Evolutionary conservation across 768 basidiomycete species (phyloP), one percentile per base, ranked within the genome.

Genomic region (Pleurotus djamor): DNA sequence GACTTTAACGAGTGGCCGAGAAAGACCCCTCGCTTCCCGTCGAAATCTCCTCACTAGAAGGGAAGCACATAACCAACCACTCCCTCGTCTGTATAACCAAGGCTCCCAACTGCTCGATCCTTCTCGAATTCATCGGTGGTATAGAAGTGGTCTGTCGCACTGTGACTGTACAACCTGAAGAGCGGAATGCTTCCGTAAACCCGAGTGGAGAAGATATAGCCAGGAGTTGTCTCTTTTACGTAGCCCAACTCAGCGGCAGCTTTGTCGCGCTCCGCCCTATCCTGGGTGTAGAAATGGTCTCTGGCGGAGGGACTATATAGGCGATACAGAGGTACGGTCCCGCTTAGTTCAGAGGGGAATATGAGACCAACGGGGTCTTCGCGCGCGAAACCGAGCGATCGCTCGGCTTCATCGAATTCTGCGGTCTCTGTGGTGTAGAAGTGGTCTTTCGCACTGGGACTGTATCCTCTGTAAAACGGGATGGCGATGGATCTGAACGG

Each of bases 71-170:
- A 69, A 16, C 60, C 66, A 10, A 60, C 62, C 21, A 66, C 52
- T 5, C 61, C 59, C 55, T 69, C 67, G 37, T 48, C 55, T 12
- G 12, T 50, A 44, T 62, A 69, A 17, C 38, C 13, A 34, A 48
- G 8, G n/a, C 32, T 35, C 32, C 35, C 48, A 12, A 64, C 62
- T 10, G 6, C 52, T 37, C 38, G 38, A n/a, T 68, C 58, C 52
- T 45, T 56, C 58, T 69, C 68, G 2, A 55, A 49, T 13, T 16
- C 41, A 21, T 61, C 61, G 32, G 57, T 67, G 9, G 69, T 70
- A 44, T 70, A 70, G 41, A 70, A 70, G 56, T 70, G 69, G 50
- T 70, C 67, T 1, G 33, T 34, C 10, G 28, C 60, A 10, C 28
- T 14, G 3, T 34, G 9, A 35, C 63, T 64, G 50, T 61, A 70